A percentile compares a stretch with the other conserved stretches of the same genome.
Evolutionary conservation across 495 filamentous ascomycete genomes (phyloP).

Genomic region (Neurospora sp.): DNA sequence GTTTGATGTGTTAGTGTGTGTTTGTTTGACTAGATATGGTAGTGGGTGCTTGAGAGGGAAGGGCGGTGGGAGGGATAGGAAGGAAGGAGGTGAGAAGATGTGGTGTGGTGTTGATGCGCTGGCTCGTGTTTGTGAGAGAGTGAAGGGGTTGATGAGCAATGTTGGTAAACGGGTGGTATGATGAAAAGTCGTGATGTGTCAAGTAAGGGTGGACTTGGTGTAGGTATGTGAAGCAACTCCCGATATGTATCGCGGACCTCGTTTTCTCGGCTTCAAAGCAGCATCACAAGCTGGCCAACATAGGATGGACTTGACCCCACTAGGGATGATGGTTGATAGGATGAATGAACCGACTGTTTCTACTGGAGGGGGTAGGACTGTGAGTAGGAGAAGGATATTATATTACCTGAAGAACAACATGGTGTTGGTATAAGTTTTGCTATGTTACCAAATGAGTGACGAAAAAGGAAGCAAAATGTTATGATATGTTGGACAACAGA

Average conservation of each 20-base stretch:
- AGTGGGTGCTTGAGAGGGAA: background rate
- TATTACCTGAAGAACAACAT: background rate
- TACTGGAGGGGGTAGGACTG: background rate
- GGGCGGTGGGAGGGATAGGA: background rate
- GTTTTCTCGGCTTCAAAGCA: background rate
- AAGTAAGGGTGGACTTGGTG: background rate
- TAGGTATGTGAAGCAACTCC: background rate
- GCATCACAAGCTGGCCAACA: background rate
- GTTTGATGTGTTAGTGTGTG: background rate
- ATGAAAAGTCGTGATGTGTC: background rate
- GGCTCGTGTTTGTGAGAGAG: background rate
- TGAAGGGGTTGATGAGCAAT: background rate
- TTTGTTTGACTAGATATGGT: background rate
- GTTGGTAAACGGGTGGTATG: background rate
- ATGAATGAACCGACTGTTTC: background rate
- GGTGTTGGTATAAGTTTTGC: background rate
- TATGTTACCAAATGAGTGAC: background rate
- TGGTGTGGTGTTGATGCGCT: background rate
- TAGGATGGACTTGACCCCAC: background rate
- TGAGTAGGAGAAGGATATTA: background rate
- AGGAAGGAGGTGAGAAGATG: background rate
- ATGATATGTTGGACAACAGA: background rate
- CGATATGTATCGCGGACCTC: background rate
- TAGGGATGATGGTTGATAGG: background rate
- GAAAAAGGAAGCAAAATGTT: background rate